These are phyloP conservation scores for Hypholoma fasciculare DNA, from an alignment of 768 basidiomycete species.

Conservation along the genomic window DNA sequence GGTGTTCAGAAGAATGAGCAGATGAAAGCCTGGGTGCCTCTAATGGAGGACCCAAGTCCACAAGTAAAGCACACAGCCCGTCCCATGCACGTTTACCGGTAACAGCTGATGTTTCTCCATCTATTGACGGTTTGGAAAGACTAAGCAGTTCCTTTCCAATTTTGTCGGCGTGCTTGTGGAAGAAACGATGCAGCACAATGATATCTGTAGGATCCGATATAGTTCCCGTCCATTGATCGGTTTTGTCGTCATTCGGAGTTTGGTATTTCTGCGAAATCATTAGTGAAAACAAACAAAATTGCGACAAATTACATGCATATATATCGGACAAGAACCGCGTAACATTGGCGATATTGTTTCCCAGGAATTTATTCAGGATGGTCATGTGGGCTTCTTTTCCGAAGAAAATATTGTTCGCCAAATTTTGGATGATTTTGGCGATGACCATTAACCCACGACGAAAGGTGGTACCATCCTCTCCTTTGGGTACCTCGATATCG, in stretches of 20 bases:
- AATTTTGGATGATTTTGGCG: slow-evolving; percentile 89
- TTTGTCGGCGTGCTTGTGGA: slow-evolving; percentile 83
- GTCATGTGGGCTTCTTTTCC: slow-evolving; percentile 90
- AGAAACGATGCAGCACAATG: slow-evolving; percentile 81
- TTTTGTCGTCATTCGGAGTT: slow-evolving; percentile 49
- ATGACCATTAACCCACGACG: slow-evolving; percentile 84
- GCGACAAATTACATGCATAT: slow-evolving; percentile 45
- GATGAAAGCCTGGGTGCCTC: slow-evolving; percentile 65
- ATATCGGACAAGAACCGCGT: slow-evolving; percentile 78
- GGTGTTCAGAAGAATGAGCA: slow-evolving; percentile 49
- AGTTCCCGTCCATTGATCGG: slow-evolving; percentile 74
- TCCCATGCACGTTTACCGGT: slow-evolving; percentile 86
- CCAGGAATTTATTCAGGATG: slow-evolving; percentile 73
- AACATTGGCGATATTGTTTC: slow-evolving; percentile 67
- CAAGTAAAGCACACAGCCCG: slow-evolving; percentile 71
- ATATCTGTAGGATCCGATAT: slow-evolving; percentile 83
- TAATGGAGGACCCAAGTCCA: slow-evolving; percentile 72
- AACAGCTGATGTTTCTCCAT: slow-evolving; percentile 54
- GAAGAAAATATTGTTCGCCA: slow-evolving; percentile 94
- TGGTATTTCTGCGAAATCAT: slow-evolving; percentile 33
- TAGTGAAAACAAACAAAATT: not conserved
- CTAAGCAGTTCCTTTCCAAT: slow-evolving; percentile 86
- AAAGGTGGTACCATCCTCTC: slow-evolving; percentile 47
- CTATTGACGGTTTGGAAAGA: slow-evolving; percentile 56
- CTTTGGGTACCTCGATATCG: slow-evolving; percentile 77